A percentile compares a stretch with the other conserved stretches of the same genome.
phyloP scores from a whole-genome alignment of 2,329 filamentous ascomycete genomes.

The Massarina eburnea region DNA sequence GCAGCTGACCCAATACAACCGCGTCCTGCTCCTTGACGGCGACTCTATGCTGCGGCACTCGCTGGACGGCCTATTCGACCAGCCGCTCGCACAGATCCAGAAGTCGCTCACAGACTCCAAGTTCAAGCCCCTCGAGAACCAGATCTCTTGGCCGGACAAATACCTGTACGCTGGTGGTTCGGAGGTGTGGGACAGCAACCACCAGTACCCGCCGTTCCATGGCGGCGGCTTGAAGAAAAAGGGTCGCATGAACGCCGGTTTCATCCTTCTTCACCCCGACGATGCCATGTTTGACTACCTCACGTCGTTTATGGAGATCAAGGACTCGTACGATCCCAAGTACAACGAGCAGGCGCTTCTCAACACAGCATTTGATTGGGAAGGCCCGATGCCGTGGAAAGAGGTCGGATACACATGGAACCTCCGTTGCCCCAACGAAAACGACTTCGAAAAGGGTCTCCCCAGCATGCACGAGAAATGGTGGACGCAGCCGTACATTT shows the following conservation, averaged over 20 bases:
- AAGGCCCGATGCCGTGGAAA: conserved; percentile 47
- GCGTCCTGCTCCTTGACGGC: conserved; percentile 32
- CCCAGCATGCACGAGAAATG: conserved; percentile 45
- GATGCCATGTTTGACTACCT: conserved; percentile 37
- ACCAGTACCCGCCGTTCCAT: conserved; percentile 38
- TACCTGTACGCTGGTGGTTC: conserved; percentile 40
- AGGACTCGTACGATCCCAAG: conserved; percentile 33
- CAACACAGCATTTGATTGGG: conserved; percentile 39
- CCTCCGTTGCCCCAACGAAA: conserved; percentile 38
- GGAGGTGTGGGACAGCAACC: conserved; percentile 32
- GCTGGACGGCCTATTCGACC: conserved; percentile 38
- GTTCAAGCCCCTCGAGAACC: conserved; percentile 18
- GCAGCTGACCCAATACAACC: conserved; percentile 10
- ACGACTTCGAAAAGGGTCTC: conserved; percentile 40
- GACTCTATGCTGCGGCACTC: conserved; percentile 32
- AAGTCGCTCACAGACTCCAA: conserved; percentile 12
- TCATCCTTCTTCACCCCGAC: conserved; percentile 14
- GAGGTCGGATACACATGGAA: conserved; percentile 42
- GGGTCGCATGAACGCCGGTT: conserved; percentile 42
- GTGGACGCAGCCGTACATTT: conserved; percentile 35
- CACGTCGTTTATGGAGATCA: conserved; percentile 27
- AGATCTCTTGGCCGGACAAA: conserved; percentile 26
- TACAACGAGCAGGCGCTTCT: conserved; percentile 43
- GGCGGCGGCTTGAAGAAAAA: conserved; percentile 30
- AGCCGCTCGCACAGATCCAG: conserved; percentile 23